Conservation (phyloP, 345 rosid genomes). For the Psidium friedrichsthalianum region DNA sequence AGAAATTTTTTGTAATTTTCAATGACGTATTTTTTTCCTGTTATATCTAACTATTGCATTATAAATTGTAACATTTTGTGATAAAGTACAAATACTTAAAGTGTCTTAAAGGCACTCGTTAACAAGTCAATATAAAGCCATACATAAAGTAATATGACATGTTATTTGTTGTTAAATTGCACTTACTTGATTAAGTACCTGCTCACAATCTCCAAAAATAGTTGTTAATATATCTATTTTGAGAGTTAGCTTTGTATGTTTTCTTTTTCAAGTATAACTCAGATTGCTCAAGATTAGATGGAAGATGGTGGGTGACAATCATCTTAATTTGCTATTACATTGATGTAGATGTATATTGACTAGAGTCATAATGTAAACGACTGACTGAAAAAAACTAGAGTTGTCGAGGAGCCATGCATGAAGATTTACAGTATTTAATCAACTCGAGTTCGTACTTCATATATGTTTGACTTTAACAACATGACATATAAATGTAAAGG, state of each 20-base stretch:
- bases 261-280: neutral
- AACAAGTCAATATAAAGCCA: too few species aligned
- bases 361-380: neutral
- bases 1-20: too few species aligned
- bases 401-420: neutral
- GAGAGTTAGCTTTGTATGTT: neutral
- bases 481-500: neutral
- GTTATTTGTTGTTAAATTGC: neutral
- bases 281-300: neutral
- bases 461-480: neutral
- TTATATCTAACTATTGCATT: too few species aligned
- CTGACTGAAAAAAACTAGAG: neutral
- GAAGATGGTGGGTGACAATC: neutral
- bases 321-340: neutral
- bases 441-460: neutral
- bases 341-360: neutral
- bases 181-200: neutral
- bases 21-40: too few species aligned
- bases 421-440: neutral
- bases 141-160: neutral
- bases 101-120: too few species aligned
- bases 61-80: too few species aligned
- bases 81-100: too few species aligned
- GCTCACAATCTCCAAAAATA: neutral
- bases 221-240: neutral